These are phyloP conservation scores for Arthrobotrys iridis DNA, from an alignment of 2,329 filamentous ascomycete genomes.

Conservation along the genomic window DNA sequence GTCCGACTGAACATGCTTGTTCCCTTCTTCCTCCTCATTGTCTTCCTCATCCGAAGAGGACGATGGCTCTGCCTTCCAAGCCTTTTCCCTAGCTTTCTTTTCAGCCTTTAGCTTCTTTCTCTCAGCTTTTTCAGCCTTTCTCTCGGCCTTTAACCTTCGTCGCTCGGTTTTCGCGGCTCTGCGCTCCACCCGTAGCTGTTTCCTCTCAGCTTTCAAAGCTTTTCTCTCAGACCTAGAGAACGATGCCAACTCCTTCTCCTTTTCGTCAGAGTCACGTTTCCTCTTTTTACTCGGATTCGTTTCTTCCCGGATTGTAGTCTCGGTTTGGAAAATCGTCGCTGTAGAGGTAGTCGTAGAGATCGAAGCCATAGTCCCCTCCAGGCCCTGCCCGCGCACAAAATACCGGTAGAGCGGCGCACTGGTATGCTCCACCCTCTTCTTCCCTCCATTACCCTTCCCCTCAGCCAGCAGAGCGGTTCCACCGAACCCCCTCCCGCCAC, in stretches of 20 bases:
- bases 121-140: conserved; percentile 22
- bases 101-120: conserved; percentile 4
- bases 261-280: conserved; percentile 18
- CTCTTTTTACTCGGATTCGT: conserved; percentile 25
- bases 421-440: conserved; percentile 18
- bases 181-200: conserved; percentile 31
- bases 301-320: background rate
- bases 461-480: conserved; percentile 6
- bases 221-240: conserved; percentile 30
- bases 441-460: background rate
- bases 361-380: conserved; percentile 40
- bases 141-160: conserved; percentile 26
- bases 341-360: background rate
- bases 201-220: conserved; percentile 24
- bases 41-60: background rate
- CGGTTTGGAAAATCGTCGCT: background rate
- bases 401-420: conserved; percentile 34
- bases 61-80: background rate
- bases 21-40: background rate
- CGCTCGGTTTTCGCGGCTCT: conserved; percentile 36
- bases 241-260: background rate
- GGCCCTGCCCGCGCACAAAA: conserved; percentile 35
- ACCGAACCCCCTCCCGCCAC: conserved; percentile 46
- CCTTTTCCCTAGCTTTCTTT: conserved; percentile 26
- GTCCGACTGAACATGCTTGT: conserved; percentile 24